A percentile compares a stretch with the other conserved stretches of the same genome.
Conservation (phyloP, 2,329 filamentous ascomycete species). For the Huntiella bhutanensis region DNA sequence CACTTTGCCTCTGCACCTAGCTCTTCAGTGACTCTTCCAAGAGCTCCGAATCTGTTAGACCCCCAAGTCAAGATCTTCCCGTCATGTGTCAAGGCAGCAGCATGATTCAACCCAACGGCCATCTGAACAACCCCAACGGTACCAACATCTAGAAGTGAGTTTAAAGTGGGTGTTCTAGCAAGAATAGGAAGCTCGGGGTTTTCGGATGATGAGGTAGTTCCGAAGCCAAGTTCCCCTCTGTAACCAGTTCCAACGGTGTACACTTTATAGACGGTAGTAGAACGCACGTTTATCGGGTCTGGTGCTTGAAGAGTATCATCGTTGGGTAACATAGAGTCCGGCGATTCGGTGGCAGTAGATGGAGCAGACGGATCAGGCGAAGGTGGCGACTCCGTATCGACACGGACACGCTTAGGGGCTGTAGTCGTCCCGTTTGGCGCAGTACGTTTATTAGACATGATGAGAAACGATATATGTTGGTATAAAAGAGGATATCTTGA, state of each 20-base stretch:
- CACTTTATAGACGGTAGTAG: conserved; percentile 34
- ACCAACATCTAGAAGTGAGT: conserved; percentile 32
- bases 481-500: too few relatives aligned
- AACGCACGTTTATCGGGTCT: conserved; percentile 13
- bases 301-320: too few relatives aligned
- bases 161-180: conserved; percentile 23
- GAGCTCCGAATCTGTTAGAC: conserved; percentile 45
- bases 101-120: conserved; percentile 45
- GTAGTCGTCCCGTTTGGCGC: too few relatives aligned
- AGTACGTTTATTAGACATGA: too few relatives aligned
- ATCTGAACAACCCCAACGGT: conserved; percentile 40
- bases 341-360: too few relatives aligned
- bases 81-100: conserved; percentile 39
- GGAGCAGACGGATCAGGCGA: too few relatives aligned
- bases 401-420: too few relatives aligned
- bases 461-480: too few relatives aligned
- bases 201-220: conserved; percentile 34
- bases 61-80: conserved; percentile 48
- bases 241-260: conserved; percentile 44
- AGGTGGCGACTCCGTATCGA: too few relatives aligned
- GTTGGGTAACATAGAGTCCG: too few relatives aligned
- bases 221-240: conserved; percentile 40
- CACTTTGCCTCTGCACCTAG: not conserved
- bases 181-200: not conserved
- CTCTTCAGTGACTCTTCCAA: conserved; percentile 32